Conservation (phyloP, 495 filamentous ascomycete species). For the Penicillium macrosclerotiorum region DNA sequence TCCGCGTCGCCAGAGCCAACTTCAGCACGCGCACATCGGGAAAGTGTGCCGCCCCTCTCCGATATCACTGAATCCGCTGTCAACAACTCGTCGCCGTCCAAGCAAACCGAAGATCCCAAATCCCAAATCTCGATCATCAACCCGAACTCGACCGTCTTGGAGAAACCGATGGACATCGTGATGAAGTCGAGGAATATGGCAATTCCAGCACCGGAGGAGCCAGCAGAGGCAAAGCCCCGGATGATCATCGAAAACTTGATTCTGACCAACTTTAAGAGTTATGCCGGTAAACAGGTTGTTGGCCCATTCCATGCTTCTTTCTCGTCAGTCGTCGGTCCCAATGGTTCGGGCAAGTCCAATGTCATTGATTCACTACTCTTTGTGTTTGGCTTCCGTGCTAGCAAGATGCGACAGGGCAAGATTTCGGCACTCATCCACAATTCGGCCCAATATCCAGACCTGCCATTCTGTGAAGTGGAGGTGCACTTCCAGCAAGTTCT, state of each 20-base stretch:
- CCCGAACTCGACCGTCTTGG: slow-evolving; percentile 69
- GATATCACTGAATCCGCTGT: slow-evolving; percentile 74
- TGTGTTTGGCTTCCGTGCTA: slow-evolving; percentile 96
- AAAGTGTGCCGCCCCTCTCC: slow-evolving; percentile 62
- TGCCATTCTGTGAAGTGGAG: slow-evolving; percentile 90
- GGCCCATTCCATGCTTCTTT: slow-evolving; percentile 97
- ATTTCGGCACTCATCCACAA: slow-evolving; percentile 97
- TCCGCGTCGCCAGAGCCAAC: slow-evolving; percentile 50
- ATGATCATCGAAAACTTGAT: slow-evolving; percentile 89
- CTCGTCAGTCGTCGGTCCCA: slow-evolving; percentile 97
- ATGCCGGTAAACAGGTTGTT: slow-evolving; percentile 91
- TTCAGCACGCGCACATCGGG: slow-evolving; percentile 44
- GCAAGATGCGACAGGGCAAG: slow-evolving; percentile 99
- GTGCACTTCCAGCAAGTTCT: slow-evolving; percentile 95
- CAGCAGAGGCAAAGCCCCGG: slow-evolving; percentile 70
- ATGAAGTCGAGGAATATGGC: slow-evolving; percentile 77
- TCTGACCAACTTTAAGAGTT: slow-evolving; percentile 96
- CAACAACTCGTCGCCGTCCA: slow-evolving; percentile 54
- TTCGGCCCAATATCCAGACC: slow-evolving; percentile 77
- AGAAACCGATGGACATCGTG: slow-evolving; percentile 93
- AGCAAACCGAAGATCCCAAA: slow-evolving; percentile 37
- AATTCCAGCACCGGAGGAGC: slow-evolving; percentile 63
- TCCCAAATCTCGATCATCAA: slow-evolving; percentile 64
- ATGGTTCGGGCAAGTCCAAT: slow-evolving; percentile 97
- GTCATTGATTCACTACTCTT: slow-evolving; percentile 98